A percentile compares a stretch with the other conserved stretches of the same genome.
Evolutionary conservation across 257 asterid species (phyloP).

Genomic region (Ilex aquifolium): DNA sequence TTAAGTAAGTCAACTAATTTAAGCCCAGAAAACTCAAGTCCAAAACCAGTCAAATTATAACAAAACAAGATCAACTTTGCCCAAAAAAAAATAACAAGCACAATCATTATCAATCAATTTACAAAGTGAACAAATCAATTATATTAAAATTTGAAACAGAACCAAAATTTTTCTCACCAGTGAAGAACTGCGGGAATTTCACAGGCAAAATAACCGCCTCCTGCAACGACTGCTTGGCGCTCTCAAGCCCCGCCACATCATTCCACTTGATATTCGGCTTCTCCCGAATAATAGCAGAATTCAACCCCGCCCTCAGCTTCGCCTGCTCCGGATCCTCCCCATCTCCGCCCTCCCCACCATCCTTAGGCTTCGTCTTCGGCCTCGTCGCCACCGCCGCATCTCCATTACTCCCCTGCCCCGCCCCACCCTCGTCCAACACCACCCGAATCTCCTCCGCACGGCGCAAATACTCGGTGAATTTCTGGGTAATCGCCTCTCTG

Average conservation of each 20-base stretch:
- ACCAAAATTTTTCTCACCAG: background rate
- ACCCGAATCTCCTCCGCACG: background rate
- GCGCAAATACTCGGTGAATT: background rate
- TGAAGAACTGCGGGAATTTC: constrained; percentile 2
- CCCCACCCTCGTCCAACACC: background rate
- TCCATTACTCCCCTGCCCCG: background rate
- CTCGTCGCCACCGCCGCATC: background rate
- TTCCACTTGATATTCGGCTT: constrained; percentile 1
- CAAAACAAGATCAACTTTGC: no score
- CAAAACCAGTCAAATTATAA: no score
- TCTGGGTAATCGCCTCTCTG: constrained; percentile 1
- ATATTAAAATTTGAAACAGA: no score
- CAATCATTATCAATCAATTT: no score
- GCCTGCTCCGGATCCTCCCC: background rate
- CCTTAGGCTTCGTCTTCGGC: constrained; percentile 3
- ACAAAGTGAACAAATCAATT: no score
- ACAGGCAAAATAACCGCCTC: constrained; percentile 3
- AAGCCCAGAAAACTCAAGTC: no score
- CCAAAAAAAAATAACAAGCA: no score
- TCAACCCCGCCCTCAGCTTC: background rate
- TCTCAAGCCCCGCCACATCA: background rate
- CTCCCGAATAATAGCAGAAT: background rate
- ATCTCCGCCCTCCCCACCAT: background rate
- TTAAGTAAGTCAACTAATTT: no score
- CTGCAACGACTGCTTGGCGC: constrained; percentile 1